phyloP scores from a whole-genome alignment of 73 alveolate species.

The Uronychia binucleata region DNA sequence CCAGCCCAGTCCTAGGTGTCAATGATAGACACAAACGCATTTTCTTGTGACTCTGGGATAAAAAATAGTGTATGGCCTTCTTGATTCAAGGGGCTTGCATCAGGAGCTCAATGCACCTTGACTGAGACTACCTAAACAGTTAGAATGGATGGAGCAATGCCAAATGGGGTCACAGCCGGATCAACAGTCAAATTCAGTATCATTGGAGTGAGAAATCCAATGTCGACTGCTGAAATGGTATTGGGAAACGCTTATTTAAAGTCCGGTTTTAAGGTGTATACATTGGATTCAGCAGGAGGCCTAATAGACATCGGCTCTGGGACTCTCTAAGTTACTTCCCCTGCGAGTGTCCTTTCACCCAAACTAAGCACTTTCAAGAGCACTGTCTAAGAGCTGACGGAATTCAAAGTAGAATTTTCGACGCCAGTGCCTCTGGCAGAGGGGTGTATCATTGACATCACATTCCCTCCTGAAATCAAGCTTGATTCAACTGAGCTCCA shows the following conservation, averaged over 20 bases:
- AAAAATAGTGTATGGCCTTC: no score
- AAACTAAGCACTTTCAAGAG: constrained; percentile 2
- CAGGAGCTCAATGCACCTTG: neutral
- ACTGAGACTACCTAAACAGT: neutral
- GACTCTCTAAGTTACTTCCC: constrained; percentile 25
- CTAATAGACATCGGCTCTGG: constrained; percentile 37
- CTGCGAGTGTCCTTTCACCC: constrained; percentile 17
- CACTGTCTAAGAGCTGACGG: constrained; percentile 38
- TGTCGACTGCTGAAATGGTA: constrained; percentile 28
- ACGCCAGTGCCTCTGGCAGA: constrained; percentile 65
- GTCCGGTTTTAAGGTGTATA: constrained; percentile 31
- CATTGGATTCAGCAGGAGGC: constrained; percentile 54
- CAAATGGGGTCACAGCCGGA: constrained; percentile 26
- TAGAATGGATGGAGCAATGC: neutral
- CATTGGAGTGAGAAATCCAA: constrained; percentile 50
- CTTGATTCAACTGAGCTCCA: constrained; percentile 16
- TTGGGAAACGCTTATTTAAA: neutral
- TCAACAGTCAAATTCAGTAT: constrained; percentile 27
- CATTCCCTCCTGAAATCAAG: constrained; percentile 44
- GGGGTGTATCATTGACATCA: constrained; percentile 43
- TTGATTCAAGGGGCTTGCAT: neutral
- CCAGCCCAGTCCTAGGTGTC: constrained; percentile 13
- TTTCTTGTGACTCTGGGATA: neutral
- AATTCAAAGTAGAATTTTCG: constrained; percentile 17
- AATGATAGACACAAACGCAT: constrained; percentile 14